These are phyloP conservation scores for Thalassiosira exigua DNA, from an alignment of 352 stramenopile genomes.

Conservation along the genomic window DNA sequence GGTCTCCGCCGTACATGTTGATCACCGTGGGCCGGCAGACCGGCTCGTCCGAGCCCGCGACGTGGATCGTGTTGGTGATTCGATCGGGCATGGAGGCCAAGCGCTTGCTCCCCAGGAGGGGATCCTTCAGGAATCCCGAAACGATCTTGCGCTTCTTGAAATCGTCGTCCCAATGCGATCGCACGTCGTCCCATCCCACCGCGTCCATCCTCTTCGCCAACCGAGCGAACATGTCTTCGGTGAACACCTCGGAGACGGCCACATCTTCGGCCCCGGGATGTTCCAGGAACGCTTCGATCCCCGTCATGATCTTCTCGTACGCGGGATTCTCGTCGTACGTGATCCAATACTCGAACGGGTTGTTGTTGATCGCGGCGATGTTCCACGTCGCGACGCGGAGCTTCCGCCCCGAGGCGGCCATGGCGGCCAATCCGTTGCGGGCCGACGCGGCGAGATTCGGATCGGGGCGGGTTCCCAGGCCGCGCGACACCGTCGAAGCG, in stretches of 20 bases:
- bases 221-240: slow-evolving; percentile 77
- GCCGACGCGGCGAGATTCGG: slow-evolving; percentile 29
- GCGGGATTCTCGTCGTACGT: slow-evolving; percentile 77
- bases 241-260: slow-evolving; percentile 77
- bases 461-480: too few relatives aligned
- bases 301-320: slow-evolving; percentile 84
- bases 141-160: slow-evolving; percentile 82
- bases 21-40: slow-evolving; percentile 84
- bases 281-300: slow-evolving; percentile 83
- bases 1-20: slow-evolving; percentile 82
- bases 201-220: slow-evolving; percentile 64
- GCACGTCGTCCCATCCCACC: slow-evolving; percentile 65
- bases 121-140: slow-evolving; percentile 81
- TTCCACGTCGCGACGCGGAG: slow-evolving; percentile 82
- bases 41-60: slow-evolving; percentile 47
- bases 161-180: slow-evolving; percentile 78
- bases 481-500: too few relatives aligned
- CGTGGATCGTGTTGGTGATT: slow-evolving; percentile 86
- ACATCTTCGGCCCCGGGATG: slow-evolving; percentile 78
- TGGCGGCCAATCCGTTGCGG: slow-evolving; percentile 34
- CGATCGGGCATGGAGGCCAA: slow-evolving; percentile 86
- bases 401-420: slow-evolving; percentile 44
- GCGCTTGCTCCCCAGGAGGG: slow-evolving; percentile 74
- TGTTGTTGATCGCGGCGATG: slow-evolving; percentile 81
- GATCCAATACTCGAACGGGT: slow-evolving; percentile 73